A percentile compares a stretch with the other conserved stretches of the same genome.
These are phyloP conservation scores for Lenwebbia sp. DNA, from an alignment of 345 rosid genomes.

Conservation along the genomic window DNA sequence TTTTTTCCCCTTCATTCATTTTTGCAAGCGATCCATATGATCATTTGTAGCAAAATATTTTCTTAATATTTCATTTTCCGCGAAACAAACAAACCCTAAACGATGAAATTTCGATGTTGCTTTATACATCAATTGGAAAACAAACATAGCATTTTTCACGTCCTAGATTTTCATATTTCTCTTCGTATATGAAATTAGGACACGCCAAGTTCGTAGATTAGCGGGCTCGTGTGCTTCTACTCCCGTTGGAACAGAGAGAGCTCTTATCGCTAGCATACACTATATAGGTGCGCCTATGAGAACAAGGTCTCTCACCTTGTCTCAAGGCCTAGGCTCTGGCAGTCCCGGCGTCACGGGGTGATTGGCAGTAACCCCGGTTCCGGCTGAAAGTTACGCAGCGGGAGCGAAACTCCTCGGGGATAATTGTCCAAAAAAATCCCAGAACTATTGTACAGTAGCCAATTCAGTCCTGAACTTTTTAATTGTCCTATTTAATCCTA, in stretches of 20 bases:
- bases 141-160: neutral
- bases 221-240: neutral
- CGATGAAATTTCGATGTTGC: neutral
- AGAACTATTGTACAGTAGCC: too few relatives aligned
- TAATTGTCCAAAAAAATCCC: too few relatives aligned
- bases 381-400: neutral
- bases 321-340: neutral
- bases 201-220: neutral
- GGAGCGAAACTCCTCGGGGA: neutral
- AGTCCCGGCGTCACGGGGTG: neutral
- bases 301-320: neutral
- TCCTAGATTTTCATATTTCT: neutral
- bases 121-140: neutral
- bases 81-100: neutral
- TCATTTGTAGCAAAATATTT: too few relatives aligned
- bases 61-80: too few relatives aligned
- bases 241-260: neutral
- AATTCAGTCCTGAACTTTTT: too few relatives aligned
- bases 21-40: too few relatives aligned
- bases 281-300: accelerated
- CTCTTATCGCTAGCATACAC: neutral
- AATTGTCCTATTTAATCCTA: too few relatives aligned
- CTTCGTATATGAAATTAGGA: too few relatives aligned
- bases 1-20: too few relatives aligned
- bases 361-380: neutral